Evolutionary conservation across 495 filamentous ascomycete genomes (phyloP).

Genomic region (Annulohypoxylon stygium): DNA sequence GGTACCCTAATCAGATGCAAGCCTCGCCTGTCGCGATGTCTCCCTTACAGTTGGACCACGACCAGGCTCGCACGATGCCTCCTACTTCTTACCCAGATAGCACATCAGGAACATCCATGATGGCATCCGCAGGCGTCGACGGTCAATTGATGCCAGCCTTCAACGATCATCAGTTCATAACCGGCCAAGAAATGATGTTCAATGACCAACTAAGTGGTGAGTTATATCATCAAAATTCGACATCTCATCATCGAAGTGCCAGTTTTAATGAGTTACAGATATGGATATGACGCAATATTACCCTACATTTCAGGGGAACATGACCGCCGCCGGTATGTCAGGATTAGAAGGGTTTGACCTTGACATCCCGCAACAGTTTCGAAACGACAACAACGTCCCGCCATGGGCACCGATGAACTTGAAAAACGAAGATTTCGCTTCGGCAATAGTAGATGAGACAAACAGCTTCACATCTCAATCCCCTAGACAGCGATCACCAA

Average conservation of each 20-base stretch:
- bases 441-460: slow-evolving; percentile 55
- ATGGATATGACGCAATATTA: slow-evolving; percentile 44
- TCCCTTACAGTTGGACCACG: slow-evolving; percentile 42
- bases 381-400: slow-evolving; percentile 49
- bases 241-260: slow-evolving; percentile 12
- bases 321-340: slow-evolving; percentile 34
- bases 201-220: slow-evolving; percentile 40
- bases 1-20: slow-evolving; percentile 48
- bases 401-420: slow-evolving; percentile 57
- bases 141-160: slow-evolving; percentile 47
- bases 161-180: slow-evolving; percentile 45
- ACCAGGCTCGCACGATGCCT: slow-evolving; percentile 26
- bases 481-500: slow-evolving; percentile 49
- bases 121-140: slow-evolving; percentile 34
- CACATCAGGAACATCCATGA: slow-evolving; percentile 28
- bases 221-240: slow-evolving; percentile 20
- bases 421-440: slow-evolving; percentile 49
- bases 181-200: slow-evolving; percentile 42
- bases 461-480: slow-evolving; percentile 49
- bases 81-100: slow-evolving; percentile 48
- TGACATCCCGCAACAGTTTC: slow-evolving; percentile 51
- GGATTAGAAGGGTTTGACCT: slow-evolving; percentile 48
- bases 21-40: slow-evolving; percentile 47
- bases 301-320: slow-evolving; percentile 37
- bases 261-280: slow-evolving; percentile 33